These are phyloP conservation scores for Dissophora ornata DNA, from an alignment of 192 early-diverging fungal species.

Conservation along the genomic window DNA sequence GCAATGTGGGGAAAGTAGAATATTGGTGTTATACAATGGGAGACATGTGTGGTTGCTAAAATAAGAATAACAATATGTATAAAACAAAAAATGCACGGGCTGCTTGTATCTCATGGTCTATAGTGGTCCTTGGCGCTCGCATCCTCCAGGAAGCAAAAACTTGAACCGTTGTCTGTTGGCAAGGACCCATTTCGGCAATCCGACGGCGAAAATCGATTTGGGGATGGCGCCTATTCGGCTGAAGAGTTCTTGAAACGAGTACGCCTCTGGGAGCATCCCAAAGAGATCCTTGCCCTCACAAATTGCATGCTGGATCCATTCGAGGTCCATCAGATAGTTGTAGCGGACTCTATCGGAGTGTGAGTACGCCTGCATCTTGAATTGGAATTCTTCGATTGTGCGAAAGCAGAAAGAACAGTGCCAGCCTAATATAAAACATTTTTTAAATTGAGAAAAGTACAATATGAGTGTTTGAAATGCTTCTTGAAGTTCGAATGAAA, in stretches of 20 bases:
- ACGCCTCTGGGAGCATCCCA: constrained; percentile 72
- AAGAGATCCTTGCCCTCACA: constrained; percentile 75
- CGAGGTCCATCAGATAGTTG: constrained; percentile 35
- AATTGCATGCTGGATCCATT: constrained; percentile 61
- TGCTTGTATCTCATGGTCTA: too few species aligned
- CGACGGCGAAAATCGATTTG: constrained; percentile 52
- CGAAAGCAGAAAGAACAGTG: constrained; percentile 76
- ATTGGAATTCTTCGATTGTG: constrained; percentile 62
- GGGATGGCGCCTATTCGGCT: constrained; percentile 55
- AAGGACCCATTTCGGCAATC: constrained; percentile 57
- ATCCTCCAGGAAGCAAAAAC: constrained; percentile 56
- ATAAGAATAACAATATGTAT: too few species aligned
- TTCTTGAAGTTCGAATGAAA: too few species aligned
- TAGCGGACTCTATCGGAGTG: constrained; percentile 65
- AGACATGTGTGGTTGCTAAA: too few species aligned
- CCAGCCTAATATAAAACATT: constrained; percentile 61
- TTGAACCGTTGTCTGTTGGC: constrained; percentile 36
- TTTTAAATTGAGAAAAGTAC: too few species aligned
- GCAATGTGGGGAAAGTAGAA: too few species aligned
- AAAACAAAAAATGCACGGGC: too few species aligned
- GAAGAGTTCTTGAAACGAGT: constrained; percentile 64
- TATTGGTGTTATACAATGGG: too few species aligned
- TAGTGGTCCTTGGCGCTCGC: constrained; percentile 26
- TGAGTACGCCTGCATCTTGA: constrained; percentile 73
- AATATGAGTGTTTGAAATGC: too few species aligned